phyloP scores from a whole-genome alignment of 495 filamentous ascomycete genomes.

The Penicillium desertorum region DNA sequence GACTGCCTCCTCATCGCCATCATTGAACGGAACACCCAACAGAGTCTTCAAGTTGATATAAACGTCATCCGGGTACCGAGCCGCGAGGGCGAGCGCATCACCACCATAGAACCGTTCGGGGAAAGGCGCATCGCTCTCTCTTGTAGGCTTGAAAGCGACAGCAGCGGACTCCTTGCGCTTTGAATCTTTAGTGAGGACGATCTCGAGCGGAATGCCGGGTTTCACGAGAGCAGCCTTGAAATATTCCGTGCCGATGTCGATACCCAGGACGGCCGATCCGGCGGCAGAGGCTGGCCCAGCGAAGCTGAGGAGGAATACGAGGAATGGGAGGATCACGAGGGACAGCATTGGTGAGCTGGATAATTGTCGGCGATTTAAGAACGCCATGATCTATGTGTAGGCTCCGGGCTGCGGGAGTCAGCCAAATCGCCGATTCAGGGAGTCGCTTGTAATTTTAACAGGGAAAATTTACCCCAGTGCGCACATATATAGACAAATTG shows the following conservation, averaged over 20 bases:
- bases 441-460: not conserved
- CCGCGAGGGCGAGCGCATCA: constrained; percentile 83
- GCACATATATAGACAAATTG: constrained; percentile 16
- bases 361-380: constrained; percentile 46
- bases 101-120: constrained; percentile 90
- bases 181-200: constrained; percentile 97
- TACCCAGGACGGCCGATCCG: constrained; percentile 75
- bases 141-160: constrained; percentile 86
- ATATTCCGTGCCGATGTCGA: constrained; percentile 96
- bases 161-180: constrained; percentile 92
- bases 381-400: constrained; percentile 51
- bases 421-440: constrained; percentile 3
- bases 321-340: constrained; percentile 41
- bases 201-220: constrained; percentile 96
- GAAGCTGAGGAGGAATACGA: constrained; percentile 57
- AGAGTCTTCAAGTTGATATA: constrained; percentile 91
- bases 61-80: constrained; percentile 86
- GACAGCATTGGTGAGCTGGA: constrained; percentile 41
- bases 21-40: constrained; percentile 64
- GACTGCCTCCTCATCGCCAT: constrained; percentile 56
- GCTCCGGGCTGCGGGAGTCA: constrained; percentile 26
- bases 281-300: constrained; percentile 59
- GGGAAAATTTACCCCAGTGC: not conserved
- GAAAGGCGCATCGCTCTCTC: constrained; percentile 58
- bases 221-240: constrained; percentile 97